Evolutionary conservation across 768 basidiomycete species (phyloP), one percentile per base, ranked within the genome.

Genomic region (Pleurotus salmoneostramineus): DNA sequence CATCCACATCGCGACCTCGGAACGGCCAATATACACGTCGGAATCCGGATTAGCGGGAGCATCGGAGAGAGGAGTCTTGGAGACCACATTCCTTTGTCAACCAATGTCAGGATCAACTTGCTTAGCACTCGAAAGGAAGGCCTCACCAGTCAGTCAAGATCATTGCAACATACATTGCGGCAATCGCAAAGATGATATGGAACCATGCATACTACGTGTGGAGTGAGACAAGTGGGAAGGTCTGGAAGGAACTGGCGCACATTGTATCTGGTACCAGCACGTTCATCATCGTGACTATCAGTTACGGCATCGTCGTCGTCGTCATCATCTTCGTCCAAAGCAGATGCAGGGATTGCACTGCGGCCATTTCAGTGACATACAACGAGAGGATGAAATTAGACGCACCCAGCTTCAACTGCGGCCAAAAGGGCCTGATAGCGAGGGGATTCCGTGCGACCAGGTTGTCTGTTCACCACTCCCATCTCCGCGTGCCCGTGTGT

Each of bases 1-100:
- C 93, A 98, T 98, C 97, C 97, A 99, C 96, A 99, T 98, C 3
- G 97, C 95, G 6, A 91, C 88, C 69, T 95, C 92, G 4, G 93
- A 95, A 37, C 95, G 86, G 14, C 97, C 97, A 49, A 98, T 98
- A 70, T 93, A 92, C 40, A 98, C 88, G 60, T 89, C 84, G 44
- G 82, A 75, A 56, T 83, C 78, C n/a, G 84, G 80, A 60, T 84
- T 79, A 0, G 67, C 68, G 45, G 77, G 70, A 6, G 76, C 61
- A 27, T 55, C 77, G 40, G 69, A 70, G 11, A 79, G 71, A 32
- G 75, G 82, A 47, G 74, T 70, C 62, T 82, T 84, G 58, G 83
- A 84, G 21, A 91, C 83, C 45, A 91, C 78, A 62, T 93, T 92
- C 89, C 90, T 91, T 56, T 35, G 3, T 52, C 40, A 17, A 35